Evolutionary conservation across 2,329 filamentous ascomycete species (phyloP).

Genomic region (Aspergillus sp.): DNA sequence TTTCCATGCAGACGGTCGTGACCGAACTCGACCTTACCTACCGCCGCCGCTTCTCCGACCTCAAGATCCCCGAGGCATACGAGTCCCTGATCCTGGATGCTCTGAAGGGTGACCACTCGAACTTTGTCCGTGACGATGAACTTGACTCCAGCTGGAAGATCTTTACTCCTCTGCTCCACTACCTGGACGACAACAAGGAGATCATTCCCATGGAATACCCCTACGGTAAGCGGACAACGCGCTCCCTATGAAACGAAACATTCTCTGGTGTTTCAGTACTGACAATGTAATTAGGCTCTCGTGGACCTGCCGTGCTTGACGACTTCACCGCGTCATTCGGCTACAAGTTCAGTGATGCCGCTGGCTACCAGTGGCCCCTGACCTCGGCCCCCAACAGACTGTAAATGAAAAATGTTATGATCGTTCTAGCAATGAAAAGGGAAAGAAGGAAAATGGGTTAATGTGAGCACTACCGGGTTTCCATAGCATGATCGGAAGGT

Average conservation of each 20-base stretch:
- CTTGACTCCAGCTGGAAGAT: conserved; percentile 98
- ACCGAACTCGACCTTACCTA: conserved; percentile 98
- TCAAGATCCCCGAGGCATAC: conserved; percentile 99
- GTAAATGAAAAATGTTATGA: conserved; percentile 50
- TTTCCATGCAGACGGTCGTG: conserved; percentile 99
- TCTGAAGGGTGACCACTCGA: conserved; percentile 98
- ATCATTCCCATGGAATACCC: conserved; percentile 99
- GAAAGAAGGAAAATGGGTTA: conserved; percentile 7
- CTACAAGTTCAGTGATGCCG: conserved; percentile 97
- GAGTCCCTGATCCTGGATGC: conserved; percentile 97
- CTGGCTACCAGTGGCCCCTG: conserved; percentile 92
- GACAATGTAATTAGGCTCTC: conserved; percentile 66
- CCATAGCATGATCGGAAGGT: conserved; percentile 15
- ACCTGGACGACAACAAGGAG: conserved; percentile 98
- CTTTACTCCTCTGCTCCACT: conserved; percentile 95
- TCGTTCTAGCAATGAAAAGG: conserved; percentile 9
- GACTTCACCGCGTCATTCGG: conserved; percentile 98
- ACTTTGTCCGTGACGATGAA: conserved; percentile 97
- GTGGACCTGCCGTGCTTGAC: conserved; percentile 91
- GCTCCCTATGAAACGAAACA: not conserved
- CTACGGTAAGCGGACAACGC: conserved; percentile 69
- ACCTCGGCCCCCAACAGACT: conserved; percentile 77
- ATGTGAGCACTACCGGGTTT: conserved; percentile 18
- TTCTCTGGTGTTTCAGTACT: conserved; percentile 1
- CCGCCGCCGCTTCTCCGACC: conserved; percentile 94